These are phyloP conservation scores for Chaetomiaceae sp. DNA, from an alignment of 2,329 filamentous ascomycete genomes.

Conservation along the genomic window DNA sequence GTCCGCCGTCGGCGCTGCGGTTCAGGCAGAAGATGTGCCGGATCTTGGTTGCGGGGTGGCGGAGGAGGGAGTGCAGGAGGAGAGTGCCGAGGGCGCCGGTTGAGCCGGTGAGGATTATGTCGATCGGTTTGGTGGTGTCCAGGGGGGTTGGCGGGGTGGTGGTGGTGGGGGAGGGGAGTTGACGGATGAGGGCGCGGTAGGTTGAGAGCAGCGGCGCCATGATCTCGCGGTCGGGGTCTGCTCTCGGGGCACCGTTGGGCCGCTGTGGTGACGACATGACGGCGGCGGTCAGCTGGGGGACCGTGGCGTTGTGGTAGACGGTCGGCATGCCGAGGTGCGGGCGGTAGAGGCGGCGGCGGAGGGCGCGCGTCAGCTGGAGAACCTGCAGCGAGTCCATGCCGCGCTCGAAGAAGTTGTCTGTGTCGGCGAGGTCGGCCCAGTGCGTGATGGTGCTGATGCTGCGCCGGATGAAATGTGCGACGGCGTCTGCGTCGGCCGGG, in stretches of 20 bases:
- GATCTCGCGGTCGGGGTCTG: too few species aligned
- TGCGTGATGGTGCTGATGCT: neutral
- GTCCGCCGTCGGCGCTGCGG: constrained; percentile 1
- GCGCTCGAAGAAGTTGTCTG: neutral
- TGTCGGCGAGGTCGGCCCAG: neutral
- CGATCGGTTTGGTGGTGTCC: too few species aligned
- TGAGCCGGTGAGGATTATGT: constrained; percentile 9
- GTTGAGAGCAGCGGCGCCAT: too few species aligned
- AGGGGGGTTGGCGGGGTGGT: too few species aligned
- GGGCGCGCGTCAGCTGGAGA: neutral
- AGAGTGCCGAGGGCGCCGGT: constrained; percentile 6
- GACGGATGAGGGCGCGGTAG: too few species aligned
- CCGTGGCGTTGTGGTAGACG: neutral
- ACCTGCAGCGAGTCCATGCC: constrained; percentile 1
- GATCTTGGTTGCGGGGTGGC: neutral
- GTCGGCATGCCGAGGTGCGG: neutral
- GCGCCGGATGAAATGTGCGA: neutral
- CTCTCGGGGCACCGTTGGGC: too few species aligned
- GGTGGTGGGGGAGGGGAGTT: too few species aligned
- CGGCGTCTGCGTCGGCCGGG: neutral
- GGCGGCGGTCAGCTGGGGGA: too few species aligned
- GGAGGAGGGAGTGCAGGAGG: constrained; percentile 3
- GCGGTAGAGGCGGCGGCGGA: neutral
- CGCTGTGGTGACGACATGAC: too few species aligned
- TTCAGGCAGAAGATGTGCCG: constrained; percentile 11